phyloP scores from a whole-genome alignment of 1,284 basidiomycete species.

The Fomitopsis palustris region DNA sequence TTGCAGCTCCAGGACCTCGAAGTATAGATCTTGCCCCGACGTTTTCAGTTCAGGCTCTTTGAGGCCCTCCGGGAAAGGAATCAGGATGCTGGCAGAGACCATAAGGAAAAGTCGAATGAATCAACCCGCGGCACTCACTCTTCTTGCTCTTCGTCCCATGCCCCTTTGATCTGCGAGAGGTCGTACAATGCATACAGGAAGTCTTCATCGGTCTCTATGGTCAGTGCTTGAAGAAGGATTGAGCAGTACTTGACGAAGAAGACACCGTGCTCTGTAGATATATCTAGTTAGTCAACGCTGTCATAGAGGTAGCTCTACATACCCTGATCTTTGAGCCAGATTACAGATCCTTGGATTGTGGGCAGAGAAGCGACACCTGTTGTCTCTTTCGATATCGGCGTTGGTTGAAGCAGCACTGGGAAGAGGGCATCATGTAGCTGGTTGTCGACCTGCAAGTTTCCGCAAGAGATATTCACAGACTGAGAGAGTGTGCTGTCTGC shows the following conservation, averaged over 20 bases:
- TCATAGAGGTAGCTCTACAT: conserved; percentile 13
- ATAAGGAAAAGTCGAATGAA: not conserved
- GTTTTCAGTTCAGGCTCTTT: conserved; percentile 71
- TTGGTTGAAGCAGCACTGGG: conserved; percentile 95
- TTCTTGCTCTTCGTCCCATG: conserved; percentile 75
- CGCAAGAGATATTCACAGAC: conserved; percentile 80
- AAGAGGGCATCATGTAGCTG: conserved; percentile 96
- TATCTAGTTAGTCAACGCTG: not conserved
- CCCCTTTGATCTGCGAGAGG: conserved; percentile 88
- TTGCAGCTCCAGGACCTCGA: conserved; percentile 96
- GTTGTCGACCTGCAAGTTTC: conserved; percentile 94
- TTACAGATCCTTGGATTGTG: conserved; percentile 85
- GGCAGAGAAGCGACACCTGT: conserved; percentile 84
- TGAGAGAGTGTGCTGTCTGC: conserved; percentile 81
- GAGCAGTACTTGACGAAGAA: conserved; percentile 97
- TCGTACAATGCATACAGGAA: conserved; percentile 93
- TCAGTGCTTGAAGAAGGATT: conserved; percentile 90
- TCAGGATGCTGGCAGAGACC: conserved; percentile 56
- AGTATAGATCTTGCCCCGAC: conserved; percentile 85
- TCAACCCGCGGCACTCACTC: conserved; percentile 53
- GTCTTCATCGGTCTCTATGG: conserved; percentile 96
- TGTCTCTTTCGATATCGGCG: conserved; percentile 83
- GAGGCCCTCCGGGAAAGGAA: conserved; percentile 74
- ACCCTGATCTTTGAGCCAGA: conserved; percentile 94
- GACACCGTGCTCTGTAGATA: conserved; percentile 82